Evolutionary conservation across 164 flowering plant genomes (phyloP), one percentile per base, ranked within the genome.

Genomic region (Chloranthus sessilifolius): DNA sequence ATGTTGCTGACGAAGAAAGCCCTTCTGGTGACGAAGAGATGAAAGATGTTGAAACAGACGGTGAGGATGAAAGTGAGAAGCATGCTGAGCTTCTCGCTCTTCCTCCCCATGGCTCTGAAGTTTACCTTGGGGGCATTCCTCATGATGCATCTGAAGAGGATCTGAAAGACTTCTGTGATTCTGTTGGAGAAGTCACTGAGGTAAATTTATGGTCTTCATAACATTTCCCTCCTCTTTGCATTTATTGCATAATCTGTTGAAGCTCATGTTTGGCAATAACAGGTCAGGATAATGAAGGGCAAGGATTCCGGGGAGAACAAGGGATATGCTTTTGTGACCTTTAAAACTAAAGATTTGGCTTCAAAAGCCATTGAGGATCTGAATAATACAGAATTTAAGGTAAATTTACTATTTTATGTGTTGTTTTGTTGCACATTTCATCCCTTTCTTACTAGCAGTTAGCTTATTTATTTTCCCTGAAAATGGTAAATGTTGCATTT

Each of bases 61-160:
- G 67, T 28, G 68, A 70, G 47, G 78, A 72, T 45, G 82, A 68
- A 54, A 67, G 56, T 44, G 67, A 62, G 56, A 75, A 75, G 46
- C 86, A 79, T 64, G 80, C 67, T 31, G 84, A 79, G 46, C 86
- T 88, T 63, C 88, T 88, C 71, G 71, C 86, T 21, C 84, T 78
- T 61, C 94, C 96, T 48, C 84, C 92, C 46, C 94, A 84, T 71
- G 92, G 94, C 29, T 82, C 89, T 45, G 92, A 87, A 64, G 83
- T 87, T 5, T 87, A 74, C 49, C 17, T 87, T 33, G 96, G 96
- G 57, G 79, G 89, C 26, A 69, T 84, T 53, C 72, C 83, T 37
- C 68, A 69, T 36, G 77, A 80, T 77, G 68, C 63, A 48, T 63
- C 77, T 16, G 80, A 84, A 40, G 85, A 77, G 37, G 88, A 82